phyloP scores from a whole-genome alignment of 1,139 yeast species.

The Hemisphaericaspora xylanilytica region DNA sequence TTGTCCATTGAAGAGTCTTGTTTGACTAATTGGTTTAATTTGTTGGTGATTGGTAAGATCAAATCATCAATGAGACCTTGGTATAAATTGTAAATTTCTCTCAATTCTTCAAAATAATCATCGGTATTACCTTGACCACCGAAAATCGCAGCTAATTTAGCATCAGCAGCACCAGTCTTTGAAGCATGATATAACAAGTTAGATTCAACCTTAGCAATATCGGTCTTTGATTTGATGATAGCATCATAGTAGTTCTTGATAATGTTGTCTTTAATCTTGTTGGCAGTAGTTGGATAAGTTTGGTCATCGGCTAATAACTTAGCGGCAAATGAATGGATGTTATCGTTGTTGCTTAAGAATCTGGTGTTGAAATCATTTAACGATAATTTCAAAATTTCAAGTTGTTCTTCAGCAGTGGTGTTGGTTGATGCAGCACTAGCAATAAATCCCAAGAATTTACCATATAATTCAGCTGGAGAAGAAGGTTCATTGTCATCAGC shows the following conservation, averaged over 20 bases:
- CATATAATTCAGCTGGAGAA: conserved; percentile 81
- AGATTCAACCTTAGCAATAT: conserved; percentile 33
- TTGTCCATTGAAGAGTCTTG: conserved; percentile 78
- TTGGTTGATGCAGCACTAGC: conserved; percentile 29
- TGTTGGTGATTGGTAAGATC: conserved; percentile 64
- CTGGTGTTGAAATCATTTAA: conserved; percentile 81
- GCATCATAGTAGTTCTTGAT: conserved; percentile 75
- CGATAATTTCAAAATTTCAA: conserved; percentile 66
- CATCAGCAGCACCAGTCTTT: conserved; percentile 29
- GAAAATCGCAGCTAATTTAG: conserved; percentile 76
- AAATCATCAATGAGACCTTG: conserved; percentile 78
- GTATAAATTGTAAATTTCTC: conserved; percentile 78
- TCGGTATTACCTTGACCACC: conserved; percentile 99
- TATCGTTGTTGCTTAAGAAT: conserved; percentile 55
- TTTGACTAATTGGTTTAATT: conserved; percentile 66
- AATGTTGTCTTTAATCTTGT: conserved; percentile 63
- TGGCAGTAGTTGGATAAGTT: conserved; percentile 60
- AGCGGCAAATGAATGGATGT: conserved; percentile 89
- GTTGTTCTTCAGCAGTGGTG: conserved; percentile 46
- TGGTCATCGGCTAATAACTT: conserved; percentile 51
- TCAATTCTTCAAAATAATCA: conserved; percentile 94
- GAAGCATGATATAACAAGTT: conserved; percentile 49
- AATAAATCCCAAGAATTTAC: conserved; percentile 79
- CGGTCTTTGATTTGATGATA: conserved; percentile 45
- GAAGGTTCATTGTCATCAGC: conserved; percentile 89